Conservation (phyloP, 345 rosid genomes). For the Lepidium didymum region DNA sequence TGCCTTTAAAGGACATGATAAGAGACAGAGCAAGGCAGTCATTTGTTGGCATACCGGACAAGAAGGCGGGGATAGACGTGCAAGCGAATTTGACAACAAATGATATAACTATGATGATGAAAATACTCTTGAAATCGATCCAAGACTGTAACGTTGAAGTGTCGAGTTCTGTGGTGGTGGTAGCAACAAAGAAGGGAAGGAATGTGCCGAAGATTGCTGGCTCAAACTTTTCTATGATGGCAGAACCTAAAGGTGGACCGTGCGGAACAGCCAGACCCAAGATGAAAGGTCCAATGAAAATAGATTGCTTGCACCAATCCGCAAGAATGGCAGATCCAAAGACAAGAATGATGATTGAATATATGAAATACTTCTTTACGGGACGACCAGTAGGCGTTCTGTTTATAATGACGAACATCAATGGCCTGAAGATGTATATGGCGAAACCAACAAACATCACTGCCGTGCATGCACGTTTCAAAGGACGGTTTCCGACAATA, state of each 20-base stretch:
- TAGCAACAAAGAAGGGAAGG: slow-evolving; percentile 22
- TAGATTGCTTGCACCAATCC: slow-evolving; percentile 12
- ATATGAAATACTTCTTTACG: slow-evolving; percentile 18
- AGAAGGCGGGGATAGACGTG: slow-evolving; percentile 27
- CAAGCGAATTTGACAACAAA: slow-evolving; percentile 24
- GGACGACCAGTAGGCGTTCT: slow-evolving; percentile 35
- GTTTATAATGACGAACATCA: slow-evolving; percentile 21
- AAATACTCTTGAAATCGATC: neutral
- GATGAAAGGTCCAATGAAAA: slow-evolving; percentile 32
- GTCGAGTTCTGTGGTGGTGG: slow-evolving; percentile 2
- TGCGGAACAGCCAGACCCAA: slow-evolving; percentile 37
- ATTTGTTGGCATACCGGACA: slow-evolving; percentile 30
- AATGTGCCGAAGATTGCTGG: slow-evolving; percentile 20
- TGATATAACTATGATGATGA: neutral
- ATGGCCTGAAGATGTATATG: slow-evolving; percentile 19
- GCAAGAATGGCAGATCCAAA: slow-evolving; percentile 13
- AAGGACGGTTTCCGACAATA: slow-evolving; percentile 10
- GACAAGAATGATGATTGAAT: slow-evolving; percentile 23
- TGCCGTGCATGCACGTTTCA: slow-evolving; percentile 10
- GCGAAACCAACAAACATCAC: slow-evolving; percentile 8
- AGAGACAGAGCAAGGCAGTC: slow-evolving; percentile 42
- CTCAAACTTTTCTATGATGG: slow-evolving; percentile 34
- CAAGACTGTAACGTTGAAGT: neutral
- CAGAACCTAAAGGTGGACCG: slow-evolving; percentile 47
- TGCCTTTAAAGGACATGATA: slow-evolving; percentile 39